phyloP scores from a whole-genome alignment of 2,329 filamentous ascomycete genomes.

The Dactylellina cionopaga region DNA sequence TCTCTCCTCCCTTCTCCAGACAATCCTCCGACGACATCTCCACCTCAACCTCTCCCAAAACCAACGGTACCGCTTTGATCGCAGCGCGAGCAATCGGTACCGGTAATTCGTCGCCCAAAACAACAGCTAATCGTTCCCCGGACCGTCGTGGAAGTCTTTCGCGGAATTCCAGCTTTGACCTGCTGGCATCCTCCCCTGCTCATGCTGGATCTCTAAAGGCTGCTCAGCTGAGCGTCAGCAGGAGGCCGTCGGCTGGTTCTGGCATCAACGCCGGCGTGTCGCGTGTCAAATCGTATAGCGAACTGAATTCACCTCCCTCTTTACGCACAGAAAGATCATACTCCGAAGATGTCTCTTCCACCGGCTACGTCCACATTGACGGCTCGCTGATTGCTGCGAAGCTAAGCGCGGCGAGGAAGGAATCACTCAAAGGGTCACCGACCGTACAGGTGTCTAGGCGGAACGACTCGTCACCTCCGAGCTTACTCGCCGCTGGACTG shows the following conservation, averaged over 20 bases:
- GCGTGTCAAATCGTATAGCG: conserved; percentile 34
- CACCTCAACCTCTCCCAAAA: conserved; percentile 29
- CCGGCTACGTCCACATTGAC: conserved; percentile 15
- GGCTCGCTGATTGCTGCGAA: conserved; percentile 41
- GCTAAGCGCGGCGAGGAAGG: conserved; percentile 19
- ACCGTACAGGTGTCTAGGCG: neutral
- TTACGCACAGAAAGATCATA: conserved; percentile 7
- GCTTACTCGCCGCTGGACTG: conserved; percentile 32
- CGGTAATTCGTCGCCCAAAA: conserved; percentile 37
- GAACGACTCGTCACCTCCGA: conserved; percentile 32
- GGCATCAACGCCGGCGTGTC: conserved; percentile 32
- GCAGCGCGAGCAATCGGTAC: conserved; percentile 49
- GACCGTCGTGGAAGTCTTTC: conserved; percentile 29
- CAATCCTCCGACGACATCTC: conserved; percentile 24
- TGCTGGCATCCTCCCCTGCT: conserved; percentile 19
- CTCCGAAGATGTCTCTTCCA: conserved; percentile 33
- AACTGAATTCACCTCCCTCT: conserved; percentile 8
- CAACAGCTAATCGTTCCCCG: conserved; percentile 17
- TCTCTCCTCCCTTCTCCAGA: conserved; percentile 37
- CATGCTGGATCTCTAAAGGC: conserved; percentile 42
- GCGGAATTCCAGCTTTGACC: conserved; percentile 44
- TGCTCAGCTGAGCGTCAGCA: conserved; percentile 44
- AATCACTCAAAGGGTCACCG: conserved; percentile 3
- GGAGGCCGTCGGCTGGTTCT: conserved; percentile 19
- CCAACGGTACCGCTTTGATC: conserved; percentile 48